Percentiles rank a stretch among this genome's conserved stretches.
Conservation (phyloP, 192 early-diverging fungal species). For the Chytriomyces confervae region DNA sequence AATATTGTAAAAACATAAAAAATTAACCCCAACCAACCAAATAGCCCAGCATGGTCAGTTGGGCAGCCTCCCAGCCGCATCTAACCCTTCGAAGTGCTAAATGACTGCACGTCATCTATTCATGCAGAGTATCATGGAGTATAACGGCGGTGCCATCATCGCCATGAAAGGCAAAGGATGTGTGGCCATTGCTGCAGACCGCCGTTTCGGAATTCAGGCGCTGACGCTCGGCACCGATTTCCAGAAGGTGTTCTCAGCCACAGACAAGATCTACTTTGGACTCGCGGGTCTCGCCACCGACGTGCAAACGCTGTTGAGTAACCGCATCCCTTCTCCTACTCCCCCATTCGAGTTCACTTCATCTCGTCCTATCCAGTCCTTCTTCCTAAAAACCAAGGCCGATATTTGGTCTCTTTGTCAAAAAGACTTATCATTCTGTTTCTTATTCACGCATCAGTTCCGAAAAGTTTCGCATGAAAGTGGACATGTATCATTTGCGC, state of each 20-base stretch:
- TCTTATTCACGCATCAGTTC: slow-evolving; percentile 52
- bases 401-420: too few species aligned
- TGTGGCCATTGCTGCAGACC: slow-evolving; percentile 96
- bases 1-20: too few species aligned
- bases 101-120: slow-evolving; percentile 3
- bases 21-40: too few species aligned
- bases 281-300: slow-evolving; percentile 96
- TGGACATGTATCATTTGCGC: slow-evolving; percentile 93
- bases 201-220: slow-evolving; percentile 89
- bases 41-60: too few species aligned
- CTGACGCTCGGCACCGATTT: slow-evolving; percentile 95
- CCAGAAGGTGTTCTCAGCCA: slow-evolving; percentile 89
- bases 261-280: slow-evolving; percentile 86
- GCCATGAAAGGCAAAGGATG: slow-evolving; percentile 99
- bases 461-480: slow-evolving; percentile 89
- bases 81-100: neutral
- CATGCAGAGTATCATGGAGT: slow-evolving; percentile 75
- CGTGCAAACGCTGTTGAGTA: slow-evolving; percentile 87
- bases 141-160: slow-evolving; percentile 93
- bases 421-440: neutral
- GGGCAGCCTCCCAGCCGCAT: too few species aligned
- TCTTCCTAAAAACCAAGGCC: neutral
- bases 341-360: neutral
- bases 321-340: neutral
- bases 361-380: neutral